Conservation (phyloP, 2,329 filamentous ascomycete genomes). For the Apiospora phragmitis region DNA sequence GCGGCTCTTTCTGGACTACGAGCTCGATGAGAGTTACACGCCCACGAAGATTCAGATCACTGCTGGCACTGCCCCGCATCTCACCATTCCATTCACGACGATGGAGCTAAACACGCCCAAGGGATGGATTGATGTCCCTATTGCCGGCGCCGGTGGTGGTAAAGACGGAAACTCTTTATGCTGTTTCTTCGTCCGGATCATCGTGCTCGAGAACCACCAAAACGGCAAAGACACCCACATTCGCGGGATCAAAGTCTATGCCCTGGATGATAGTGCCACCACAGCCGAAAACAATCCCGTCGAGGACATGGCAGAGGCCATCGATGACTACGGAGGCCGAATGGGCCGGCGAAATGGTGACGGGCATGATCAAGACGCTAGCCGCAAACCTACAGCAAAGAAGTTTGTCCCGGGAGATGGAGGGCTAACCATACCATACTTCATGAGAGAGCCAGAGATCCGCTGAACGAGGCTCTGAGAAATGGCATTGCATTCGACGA, state of each 20-base stretch:
- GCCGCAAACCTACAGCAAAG: conserved; percentile 28
- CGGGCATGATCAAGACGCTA: conserved; percentile 34
- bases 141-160: conserved; percentile 54
- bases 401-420: conserved; percentile 34
- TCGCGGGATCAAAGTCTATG: conserved; percentile 85
- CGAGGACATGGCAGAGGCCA: conserved; percentile 34
- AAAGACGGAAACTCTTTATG: conserved; percentile 73
- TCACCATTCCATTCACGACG: conserved; percentile 82
- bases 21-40: conserved; percentile 92
- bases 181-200: conserved; percentile 87
- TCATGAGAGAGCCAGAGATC: conserved; percentile 44
- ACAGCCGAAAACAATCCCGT: conserved; percentile 38
- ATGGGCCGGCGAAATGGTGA: conserved; percentile 28
- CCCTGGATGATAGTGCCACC: conserved; percentile 48
- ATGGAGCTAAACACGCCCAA: conserved; percentile 77
- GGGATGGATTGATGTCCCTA: conserved; percentile 87
- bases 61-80: conserved; percentile 88
- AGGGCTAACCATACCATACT: conserved; percentile 37
- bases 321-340: conserved; percentile 31
- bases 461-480: conserved; percentile 28
- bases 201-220: conserved; percentile 94
- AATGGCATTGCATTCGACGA: too few species aligned
- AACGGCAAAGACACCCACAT: conserved; percentile 99
- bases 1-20: conserved; percentile 87
- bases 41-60: conserved; percentile 89